Conservation (phyloP, 345 rosid species). For the Arabidopsis suecica region DNA sequence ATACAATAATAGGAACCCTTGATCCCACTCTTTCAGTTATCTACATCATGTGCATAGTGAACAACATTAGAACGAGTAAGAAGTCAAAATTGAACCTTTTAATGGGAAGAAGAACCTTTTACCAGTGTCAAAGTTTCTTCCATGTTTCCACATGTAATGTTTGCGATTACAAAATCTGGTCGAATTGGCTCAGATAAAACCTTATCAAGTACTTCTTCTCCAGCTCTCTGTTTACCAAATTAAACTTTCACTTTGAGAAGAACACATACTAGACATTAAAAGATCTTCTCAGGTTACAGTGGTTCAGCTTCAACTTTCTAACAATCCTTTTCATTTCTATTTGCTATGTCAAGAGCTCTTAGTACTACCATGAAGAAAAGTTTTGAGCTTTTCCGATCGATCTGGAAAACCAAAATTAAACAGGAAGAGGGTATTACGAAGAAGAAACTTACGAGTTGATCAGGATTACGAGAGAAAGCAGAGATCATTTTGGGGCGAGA, state of each 20-base stretch:
- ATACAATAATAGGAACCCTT: slow-evolving; percentile 57
- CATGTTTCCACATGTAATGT: slow-evolving; percentile 48
- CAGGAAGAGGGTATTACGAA: background rate
- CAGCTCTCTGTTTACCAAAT: slow-evolving; percentile 53
- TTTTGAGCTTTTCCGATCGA: background rate
- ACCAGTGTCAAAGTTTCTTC: slow-evolving; percentile 36
- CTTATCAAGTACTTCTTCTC: slow-evolving; percentile 64
- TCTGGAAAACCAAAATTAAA: background rate
- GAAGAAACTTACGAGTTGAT: slow-evolving; percentile 32
- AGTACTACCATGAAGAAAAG: background rate
- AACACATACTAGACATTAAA: slow-evolving; percentile 1
- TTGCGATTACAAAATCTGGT: slow-evolving; percentile 65
- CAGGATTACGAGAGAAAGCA: slow-evolving; percentile 36
- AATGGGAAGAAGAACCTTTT: background rate
- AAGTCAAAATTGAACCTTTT: background rate
- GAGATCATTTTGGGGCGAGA: slow-evolving; percentile 40
- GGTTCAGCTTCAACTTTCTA: background rate
- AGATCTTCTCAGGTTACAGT: background rate
- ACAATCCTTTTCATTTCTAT: background rate
- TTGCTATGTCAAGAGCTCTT: background rate
- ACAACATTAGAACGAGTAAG: background rate
- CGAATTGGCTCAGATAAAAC: slow-evolving; percentile 66
- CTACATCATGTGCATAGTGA: slow-evolving; percentile 42
- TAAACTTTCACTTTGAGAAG: background rate
- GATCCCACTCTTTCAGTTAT: slow-evolving; percentile 53